phyloP scores from a whole-genome alignment of 495 filamentous ascomycete genomes.

The Apodospora peruviana region DNA sequence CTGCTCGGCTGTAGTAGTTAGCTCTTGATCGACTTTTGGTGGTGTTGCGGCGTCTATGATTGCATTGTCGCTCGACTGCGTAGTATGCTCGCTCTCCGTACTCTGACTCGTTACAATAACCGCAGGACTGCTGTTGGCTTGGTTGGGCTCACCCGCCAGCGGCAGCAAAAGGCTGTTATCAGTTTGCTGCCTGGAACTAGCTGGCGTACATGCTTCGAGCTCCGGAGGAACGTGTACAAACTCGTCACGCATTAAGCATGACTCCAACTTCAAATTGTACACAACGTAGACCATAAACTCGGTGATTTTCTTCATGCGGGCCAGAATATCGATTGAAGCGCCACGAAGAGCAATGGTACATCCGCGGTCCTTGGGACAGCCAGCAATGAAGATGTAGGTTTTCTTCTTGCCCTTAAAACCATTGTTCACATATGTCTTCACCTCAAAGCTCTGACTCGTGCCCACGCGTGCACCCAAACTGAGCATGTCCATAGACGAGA shows the following conservation, averaged over 20 bases:
- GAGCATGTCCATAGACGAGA: constrained; percentile 93
- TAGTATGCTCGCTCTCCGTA: constrained; percentile 14
- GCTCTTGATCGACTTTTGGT: constrained; percentile 1
- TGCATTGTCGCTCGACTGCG: constrained; percentile 2
- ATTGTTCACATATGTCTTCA: constrained; percentile 86
- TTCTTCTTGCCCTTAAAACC: constrained; percentile 70
- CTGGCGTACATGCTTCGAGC: constrained; percentile 23
- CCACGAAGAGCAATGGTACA: constrained; percentile 95
- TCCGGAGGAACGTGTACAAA: constrained; percentile 79
- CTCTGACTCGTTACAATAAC: constrained; percentile 20
- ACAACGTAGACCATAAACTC: constrained; percentile 99
- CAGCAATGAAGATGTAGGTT: constrained; percentile 92
- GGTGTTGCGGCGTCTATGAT: constrained; percentile 3
- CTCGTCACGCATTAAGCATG: constrained; percentile 92
- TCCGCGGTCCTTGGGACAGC: constrained; percentile 85
- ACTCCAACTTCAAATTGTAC: constrained; percentile 95
- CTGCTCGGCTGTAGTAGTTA: constrained; percentile 6
- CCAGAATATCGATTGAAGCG: constrained; percentile 60
- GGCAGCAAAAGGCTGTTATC: constrained; percentile 13
- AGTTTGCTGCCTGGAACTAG: constrained; percentile 21
- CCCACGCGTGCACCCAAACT: constrained; percentile 76
- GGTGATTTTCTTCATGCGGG: constrained; percentile 84
- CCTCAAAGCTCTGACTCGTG: constrained; percentile 77
- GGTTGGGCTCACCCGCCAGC: background rate
- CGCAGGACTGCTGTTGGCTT: constrained; percentile 4